These are phyloP conservation scores for Fusarium liriodendri DNA, from an alignment of 2,329 filamentous ascomycete species.

Conservation along the genomic window DNA sequence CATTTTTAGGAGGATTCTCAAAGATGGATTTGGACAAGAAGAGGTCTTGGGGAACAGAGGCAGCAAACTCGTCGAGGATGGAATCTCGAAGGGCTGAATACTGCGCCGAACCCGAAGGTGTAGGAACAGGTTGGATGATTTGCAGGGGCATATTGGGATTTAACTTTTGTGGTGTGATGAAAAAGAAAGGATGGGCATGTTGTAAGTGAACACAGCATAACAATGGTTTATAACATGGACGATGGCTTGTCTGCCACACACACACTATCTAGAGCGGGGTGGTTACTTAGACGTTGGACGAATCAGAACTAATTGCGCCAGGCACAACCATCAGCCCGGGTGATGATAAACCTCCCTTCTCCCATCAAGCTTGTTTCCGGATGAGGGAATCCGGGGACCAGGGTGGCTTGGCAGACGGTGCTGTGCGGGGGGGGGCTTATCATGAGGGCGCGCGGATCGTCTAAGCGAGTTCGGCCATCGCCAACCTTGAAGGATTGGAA, in stretches of 20 bases:
- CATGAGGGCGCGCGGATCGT: neutral
- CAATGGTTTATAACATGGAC: neutral
- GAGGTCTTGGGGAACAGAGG: neutral
- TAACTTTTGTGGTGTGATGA: neutral
- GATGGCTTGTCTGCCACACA: neutral
- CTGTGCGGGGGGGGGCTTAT: neutral
- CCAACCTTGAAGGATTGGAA: neutral
- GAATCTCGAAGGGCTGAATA: neutral
- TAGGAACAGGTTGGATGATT: neutral
- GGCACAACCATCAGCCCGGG: neutral
- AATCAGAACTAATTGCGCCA: slow-evolving; percentile 1
- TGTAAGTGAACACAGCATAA: neutral
- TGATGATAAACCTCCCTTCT: neutral
- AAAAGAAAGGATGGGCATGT: neutral
- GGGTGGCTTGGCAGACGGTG: neutral
- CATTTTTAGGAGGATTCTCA: slow-evolving; percentile 27
- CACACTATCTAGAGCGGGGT: neutral
- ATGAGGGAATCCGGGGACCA: neutral
- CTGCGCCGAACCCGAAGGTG: neutral
- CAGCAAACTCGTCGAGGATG: neutral
- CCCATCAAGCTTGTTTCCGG: neutral
- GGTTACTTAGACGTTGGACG: neutral
- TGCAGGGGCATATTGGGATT: neutral
- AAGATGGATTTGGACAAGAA: slow-evolving; percentile 3
- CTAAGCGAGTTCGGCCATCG: neutral